Percentiles rank a stretch among this genome's conserved stretches.
Evolutionary conservation across 768 basidiomycete species (phyloP).

Genomic region (Agrocybe pediades): DNA sequence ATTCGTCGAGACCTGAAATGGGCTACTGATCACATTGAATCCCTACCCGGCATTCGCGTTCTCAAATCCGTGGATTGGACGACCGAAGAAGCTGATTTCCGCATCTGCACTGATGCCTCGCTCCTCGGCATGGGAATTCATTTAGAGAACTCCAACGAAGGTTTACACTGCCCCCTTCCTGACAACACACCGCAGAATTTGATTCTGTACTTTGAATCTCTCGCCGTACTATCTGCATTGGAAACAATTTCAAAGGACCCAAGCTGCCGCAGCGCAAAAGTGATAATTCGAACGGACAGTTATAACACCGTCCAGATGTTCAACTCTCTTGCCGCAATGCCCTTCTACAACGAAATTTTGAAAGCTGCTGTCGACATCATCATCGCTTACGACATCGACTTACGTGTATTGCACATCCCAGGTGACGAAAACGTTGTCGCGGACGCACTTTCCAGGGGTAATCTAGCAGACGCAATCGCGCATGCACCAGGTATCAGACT

Average conservation of each 20-base stretch:
- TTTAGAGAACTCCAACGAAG: conserved; percentile 12
- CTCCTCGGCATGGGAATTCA: conserved; percentile 16
- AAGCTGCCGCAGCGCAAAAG: neutral
- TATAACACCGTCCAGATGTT: conserved; percentile 30
- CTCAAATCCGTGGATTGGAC: conserved; percentile 4
- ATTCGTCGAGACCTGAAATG: conserved; percentile 6
- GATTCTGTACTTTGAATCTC: conserved; percentile 10
- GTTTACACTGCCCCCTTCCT: conserved; percentile 17
- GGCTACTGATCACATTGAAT: neutral
- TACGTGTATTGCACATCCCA: conserved; percentile 23
- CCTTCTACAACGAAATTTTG: conserved; percentile 27
- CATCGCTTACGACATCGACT: conserved; percentile 4
- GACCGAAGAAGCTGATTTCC: neutral
- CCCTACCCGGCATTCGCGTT: neutral
- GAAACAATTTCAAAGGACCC: neutral
- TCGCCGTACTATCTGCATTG: conserved; percentile 9
- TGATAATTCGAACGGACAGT: conserved; percentile 30
- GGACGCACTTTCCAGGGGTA: conserved; percentile 24
- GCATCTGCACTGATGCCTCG: conserved; percentile 8
- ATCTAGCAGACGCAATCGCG: neutral
- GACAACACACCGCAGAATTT: neutral
- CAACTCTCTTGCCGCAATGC: conserved; percentile 20
- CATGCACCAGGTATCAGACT: neutral
- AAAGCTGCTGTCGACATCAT: conserved; percentile 19
- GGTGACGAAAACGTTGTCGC: conserved; percentile 24